Base-by-base conservation (phyloP, 257 asterid species). In the Solanum okadae region DNA sequence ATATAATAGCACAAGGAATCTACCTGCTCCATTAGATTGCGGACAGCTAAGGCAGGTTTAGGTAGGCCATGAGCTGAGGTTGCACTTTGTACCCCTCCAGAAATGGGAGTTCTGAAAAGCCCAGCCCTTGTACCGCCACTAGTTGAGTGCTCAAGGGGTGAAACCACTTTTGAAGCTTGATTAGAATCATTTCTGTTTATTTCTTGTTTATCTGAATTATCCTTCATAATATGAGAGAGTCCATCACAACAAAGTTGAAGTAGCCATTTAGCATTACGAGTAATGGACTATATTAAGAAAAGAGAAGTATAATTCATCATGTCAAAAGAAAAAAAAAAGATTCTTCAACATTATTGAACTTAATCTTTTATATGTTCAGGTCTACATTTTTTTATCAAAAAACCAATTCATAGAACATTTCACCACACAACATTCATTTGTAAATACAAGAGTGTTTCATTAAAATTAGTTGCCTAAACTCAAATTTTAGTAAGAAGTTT, bases 11-110 rank as follows among this genome's bases (percentile, higher is more conserved):
- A 7, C 42, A 78, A 79, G 65, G 76, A 86, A 8, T 52, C 49
- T 89, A 94, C 99, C 98, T 97, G 99, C 90, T 97, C 99, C 99
- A 97, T 96, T 88, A 97, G 93, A 91, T 97, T 97, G 79, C 99
- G 94, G 86, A 97, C 99, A 12, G 99, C 99, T 88, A 96, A 94
- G 87, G 99, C 97, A 79, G 99, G 99, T 90, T 95, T 93, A 4
- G 98, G 99, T 87, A 95, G 93, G 86, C 98, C 99, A 75, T 97
- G 98, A 81, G 98, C 98, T 86, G 98, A 93, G 88, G 99, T 97
- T 88, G 99, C 99, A 93, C 98, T 96, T 92, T 97, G 99, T 59
- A 97, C 99, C 56, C 99, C 99, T 70, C 99, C 99, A 56, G 99
- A 96, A 90, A 97, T 97, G 72, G 99, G 99, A 18, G 99, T 95